Evolutionary conservation across 2,329 filamentous ascomycete genomes (phyloP).

Genomic region (Kalaharituber pfeilii): DNA sequence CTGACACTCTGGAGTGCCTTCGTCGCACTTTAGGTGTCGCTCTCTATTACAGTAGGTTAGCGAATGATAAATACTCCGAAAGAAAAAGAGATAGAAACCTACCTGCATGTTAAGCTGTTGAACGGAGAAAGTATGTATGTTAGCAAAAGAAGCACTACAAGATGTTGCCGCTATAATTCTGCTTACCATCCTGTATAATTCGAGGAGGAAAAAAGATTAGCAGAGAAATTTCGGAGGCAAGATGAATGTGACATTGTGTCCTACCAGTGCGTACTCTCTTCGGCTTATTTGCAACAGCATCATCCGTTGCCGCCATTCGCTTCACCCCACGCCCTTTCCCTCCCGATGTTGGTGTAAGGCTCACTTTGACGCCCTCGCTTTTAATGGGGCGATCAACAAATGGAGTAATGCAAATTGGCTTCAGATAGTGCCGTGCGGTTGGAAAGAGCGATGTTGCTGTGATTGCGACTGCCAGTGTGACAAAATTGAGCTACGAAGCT

Average conservation of each 20-base stretch:
- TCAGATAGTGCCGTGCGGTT: neutral
- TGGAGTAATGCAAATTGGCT: neutral
- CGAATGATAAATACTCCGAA: neutral
- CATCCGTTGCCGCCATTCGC: constrained; percentile 18
- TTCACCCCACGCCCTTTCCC: constrained; percentile 9
- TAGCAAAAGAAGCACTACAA: too few species aligned
- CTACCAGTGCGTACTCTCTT: constrained; percentile 74
- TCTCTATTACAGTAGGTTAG: constrained; percentile 30
- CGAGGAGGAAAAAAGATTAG: constrained; percentile 1
- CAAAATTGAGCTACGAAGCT: neutral
- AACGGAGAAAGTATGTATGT: neutral
- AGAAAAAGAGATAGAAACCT: constrained; percentile 3
- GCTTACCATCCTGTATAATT: neutral
- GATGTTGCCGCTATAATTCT: too few species aligned
- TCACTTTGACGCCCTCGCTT: neutral
- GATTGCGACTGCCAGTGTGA: constrained; percentile 1
- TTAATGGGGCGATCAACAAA: neutral
- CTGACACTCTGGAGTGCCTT: constrained; percentile 42
- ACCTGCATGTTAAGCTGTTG: constrained; percentile 55
- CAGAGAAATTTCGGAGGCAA: constrained; percentile 1
- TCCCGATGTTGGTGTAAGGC: neutral
- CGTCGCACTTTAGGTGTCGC: constrained; percentile 80
- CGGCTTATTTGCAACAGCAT: constrained; percentile 34
- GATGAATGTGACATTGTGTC: constrained; percentile 5
- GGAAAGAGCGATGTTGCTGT: neutral